A percentile compares a stretch with the other conserved stretches of the same genome.
These are phyloP conservation scores for Paxillus involutus DNA, from an alignment of 768 basidiomycete genomes.

Conservation along the genomic window DNA sequence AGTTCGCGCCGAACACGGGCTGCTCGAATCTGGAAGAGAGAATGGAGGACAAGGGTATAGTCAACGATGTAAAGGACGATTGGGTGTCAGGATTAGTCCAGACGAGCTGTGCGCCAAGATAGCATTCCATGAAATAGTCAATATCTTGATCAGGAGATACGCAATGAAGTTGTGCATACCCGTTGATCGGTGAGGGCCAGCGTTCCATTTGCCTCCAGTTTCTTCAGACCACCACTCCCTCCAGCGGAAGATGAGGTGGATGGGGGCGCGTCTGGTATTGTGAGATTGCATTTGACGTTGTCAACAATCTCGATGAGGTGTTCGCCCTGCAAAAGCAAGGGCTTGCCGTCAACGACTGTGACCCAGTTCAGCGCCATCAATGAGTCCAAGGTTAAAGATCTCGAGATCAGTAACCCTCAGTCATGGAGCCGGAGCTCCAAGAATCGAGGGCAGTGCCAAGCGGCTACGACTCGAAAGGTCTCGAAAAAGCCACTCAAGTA, in stretches of 20 bases:
- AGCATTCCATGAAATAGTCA: not conserved
- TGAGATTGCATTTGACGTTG: conserved; percentile 58
- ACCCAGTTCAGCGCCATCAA: conserved; percentile 80
- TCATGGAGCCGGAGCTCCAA: not conserved
- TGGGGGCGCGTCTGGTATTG: conserved; percentile 55
- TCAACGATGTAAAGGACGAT: conserved; percentile 41
- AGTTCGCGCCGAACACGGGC: conserved; percentile 71
- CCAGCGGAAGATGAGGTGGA: conserved; percentile 42
- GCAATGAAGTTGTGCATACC: conserved; percentile 39
- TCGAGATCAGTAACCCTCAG: not conserved
- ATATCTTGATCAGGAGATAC: conserved; percentile 1
- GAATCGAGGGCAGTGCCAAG: not conserved
- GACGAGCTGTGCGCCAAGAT: conserved; percentile 50
- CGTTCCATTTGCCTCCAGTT: conserved; percentile 56
- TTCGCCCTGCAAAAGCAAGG: conserved; percentile 67
- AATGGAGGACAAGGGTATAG: conserved; percentile 62
- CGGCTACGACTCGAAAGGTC: too few relatives aligned
- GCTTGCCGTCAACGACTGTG: conserved; percentile 56
- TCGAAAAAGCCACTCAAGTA: not conserved
- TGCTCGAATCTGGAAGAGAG: conserved; percentile 74
- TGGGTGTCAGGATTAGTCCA: conserved; percentile 45
- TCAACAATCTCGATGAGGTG: conserved; percentile 54
- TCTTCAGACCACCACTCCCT: conserved; percentile 55
- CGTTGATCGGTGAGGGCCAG: conserved; percentile 72
- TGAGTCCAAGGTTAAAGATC: not conserved